Conservation (phyloP, 2,329 filamentous ascomycete species). For the Rhytidhysteron rufulum region DNA sequence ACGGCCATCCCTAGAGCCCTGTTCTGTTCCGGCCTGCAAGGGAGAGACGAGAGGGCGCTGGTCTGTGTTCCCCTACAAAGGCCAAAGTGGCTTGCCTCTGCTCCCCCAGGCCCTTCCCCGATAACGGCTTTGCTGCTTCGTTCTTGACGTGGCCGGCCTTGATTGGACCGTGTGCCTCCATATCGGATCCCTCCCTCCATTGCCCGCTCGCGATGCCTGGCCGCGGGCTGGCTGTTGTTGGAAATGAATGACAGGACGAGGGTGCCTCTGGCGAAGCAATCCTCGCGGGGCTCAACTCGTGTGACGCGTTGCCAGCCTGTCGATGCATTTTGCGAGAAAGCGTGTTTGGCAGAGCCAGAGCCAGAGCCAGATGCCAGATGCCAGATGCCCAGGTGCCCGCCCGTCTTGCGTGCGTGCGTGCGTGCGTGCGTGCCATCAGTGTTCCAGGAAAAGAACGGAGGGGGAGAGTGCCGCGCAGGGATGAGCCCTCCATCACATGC, state of each 20-base stretch:
- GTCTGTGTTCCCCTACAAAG: constrained; percentile 18
- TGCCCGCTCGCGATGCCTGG: constrained; percentile 8
- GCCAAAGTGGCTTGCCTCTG: constrained; percentile 30
- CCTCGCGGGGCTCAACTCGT: not conserved
- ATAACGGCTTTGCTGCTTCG: constrained; percentile 34
- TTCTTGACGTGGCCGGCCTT: constrained; percentile 32
- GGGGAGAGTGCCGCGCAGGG: constrained; percentile 18
- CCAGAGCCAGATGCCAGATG: not conserved
- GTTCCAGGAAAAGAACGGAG: constrained; percentile 4
- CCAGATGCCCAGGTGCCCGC: not conserved
- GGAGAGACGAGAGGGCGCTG: too few species aligned
- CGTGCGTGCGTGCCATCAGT: too few species aligned
- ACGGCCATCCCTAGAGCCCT: constrained; percentile 18
- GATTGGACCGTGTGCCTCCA: constrained; percentile 27
- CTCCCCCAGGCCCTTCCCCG: constrained; percentile 25
- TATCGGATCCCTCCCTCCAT: constrained; percentile 23
- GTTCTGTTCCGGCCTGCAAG: constrained; percentile 30
- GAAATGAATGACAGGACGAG: not conserved
- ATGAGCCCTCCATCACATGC: constrained; percentile 30
- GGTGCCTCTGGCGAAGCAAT: too few species aligned
- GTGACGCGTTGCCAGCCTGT: not conserved
- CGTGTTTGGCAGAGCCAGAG: not conserved
- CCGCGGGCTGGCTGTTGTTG: not conserved
- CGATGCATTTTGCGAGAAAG: not conserved
- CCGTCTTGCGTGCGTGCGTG: not conserved